Evolutionary conservation across 78 protist species (phyloP), one percentile per base, ranked within the genome.

Genomic region (Dictyostelium brefeldianum): DNA sequence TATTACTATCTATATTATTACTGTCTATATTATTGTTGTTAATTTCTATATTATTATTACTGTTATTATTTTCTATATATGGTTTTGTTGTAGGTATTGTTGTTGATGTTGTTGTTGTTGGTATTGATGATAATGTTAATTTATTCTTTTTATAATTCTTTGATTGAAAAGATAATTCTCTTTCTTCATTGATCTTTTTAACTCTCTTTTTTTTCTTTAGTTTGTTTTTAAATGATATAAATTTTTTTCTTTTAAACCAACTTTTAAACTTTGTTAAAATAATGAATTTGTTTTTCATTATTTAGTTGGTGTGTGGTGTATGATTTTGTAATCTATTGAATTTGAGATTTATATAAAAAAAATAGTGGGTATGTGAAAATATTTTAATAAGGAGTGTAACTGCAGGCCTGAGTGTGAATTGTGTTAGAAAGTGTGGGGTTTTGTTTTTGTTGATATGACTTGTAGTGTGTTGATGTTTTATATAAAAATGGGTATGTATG

Each of bases 111-210:
- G 18, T 25, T 62, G 4, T 62, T 22, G 3, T 62, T 25, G 15
- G 4, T 70, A 36, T 70, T 70, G 46, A 29, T 29, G 50, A 7
- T 65, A 29, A 65, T 22, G 74, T n/a, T 27, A 29, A 65, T 15
- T 29, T n/a, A 65, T 29, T 65, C n/a, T 29, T 65, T 65, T 65
- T 65, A 65, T 65, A 65, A 65, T 65, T 65, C 29, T 65, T 65
- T 15, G 50, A 29, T 65, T 65, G 74, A 29, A 65, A 65, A 29
- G 74, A 65, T 5, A 65, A 46, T 27, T 65, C 74, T 65, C 74
- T 65, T 36, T 65, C 74, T 29, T 65, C 74, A 65, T 65, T 65
- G 74, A 29, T 65, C 12, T 29, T 65, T 12, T 65, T 65, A 22
- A 22, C 27, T 65, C 18, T 53, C 22, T 18, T 56, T n/a, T 56